These are phyloP conservation scores for Cercis canadensis DNA, from an alignment of 306 rosid species.

Conservation along the genomic window DNA sequence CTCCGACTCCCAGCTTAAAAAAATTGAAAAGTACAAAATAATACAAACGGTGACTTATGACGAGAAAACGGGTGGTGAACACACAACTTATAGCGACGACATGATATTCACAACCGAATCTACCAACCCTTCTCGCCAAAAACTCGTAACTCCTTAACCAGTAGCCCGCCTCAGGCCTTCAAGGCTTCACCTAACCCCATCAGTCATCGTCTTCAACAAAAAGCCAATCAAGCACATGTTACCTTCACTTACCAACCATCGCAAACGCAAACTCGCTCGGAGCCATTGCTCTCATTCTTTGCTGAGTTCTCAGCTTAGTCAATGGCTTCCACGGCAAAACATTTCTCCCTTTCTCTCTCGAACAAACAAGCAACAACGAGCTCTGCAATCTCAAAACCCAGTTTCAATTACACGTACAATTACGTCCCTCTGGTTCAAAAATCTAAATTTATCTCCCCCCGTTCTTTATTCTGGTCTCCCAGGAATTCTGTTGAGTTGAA, in stretches of 20 bases:
- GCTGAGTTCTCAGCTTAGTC: conserved; percentile 14
- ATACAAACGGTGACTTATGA: too few relatives aligned
- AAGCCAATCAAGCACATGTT: background rate
- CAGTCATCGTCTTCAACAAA: background rate
- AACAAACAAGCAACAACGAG: conserved; percentile 37
- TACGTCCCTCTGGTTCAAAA: conserved; percentile 38
- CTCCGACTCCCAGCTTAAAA: too few relatives aligned
- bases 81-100: too few relatives aligned
- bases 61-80: too few relatives aligned
- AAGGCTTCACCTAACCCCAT: conserved; percentile 12
- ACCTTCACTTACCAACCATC: conserved; percentile 45
- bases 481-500: conserved; percentile 32
- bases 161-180: background rate
- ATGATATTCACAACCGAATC: background rate
- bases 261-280: background rate
- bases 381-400: conserved; percentile 34
- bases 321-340: conserved; percentile 63
- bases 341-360: conserved; percentile 53
- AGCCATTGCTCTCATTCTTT: background rate
- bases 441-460: conserved; percentile 41
- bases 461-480: conserved; percentile 26
- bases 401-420: conserved; percentile 24
- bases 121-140: background rate
- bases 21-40: too few relatives aligned
- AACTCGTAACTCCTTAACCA: background rate